A percentile compares a stretch with the other conserved stretches of the same genome.
phyloP scores from a whole-genome alignment of 1,139 yeast genomes.

The Pichia sp. region DNA sequence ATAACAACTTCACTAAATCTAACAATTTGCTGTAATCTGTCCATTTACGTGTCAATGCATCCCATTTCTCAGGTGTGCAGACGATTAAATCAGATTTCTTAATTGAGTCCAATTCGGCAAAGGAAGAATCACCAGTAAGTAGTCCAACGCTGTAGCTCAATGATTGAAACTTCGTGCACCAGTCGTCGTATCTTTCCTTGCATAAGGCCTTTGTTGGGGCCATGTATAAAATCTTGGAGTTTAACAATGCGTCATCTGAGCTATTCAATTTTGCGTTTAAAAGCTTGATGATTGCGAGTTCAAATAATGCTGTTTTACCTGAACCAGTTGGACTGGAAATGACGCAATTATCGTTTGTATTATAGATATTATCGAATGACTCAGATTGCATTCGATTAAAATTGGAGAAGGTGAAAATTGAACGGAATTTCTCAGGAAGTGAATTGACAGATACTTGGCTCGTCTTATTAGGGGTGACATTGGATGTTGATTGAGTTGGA shows the following conservation, averaged over 20 bases:
- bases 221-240: slow-evolving; percentile 43
- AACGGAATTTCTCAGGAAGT: slow-evolving; percentile 18
- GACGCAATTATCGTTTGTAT: slow-evolving; percentile 41
- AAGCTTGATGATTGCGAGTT: slow-evolving; percentile 46
- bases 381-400: slow-evolving; percentile 53
- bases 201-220: slow-evolving; percentile 59
- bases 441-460: not conserved
- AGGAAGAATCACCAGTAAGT: slow-evolving; percentile 49
- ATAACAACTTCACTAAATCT: slow-evolving; percentile 38
- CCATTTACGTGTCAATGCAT: slow-evolving; percentile 50
- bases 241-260: slow-evolving; percentile 18
- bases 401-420: slow-evolving; percentile 36
- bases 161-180: slow-evolving; percentile 40
- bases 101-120: slow-evolving; percentile 40
- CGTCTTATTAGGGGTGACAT: too few relatives aligned
- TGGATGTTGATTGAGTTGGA: not conserved
- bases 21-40: slow-evolving; percentile 40
- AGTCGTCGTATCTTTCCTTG: slow-evolving; percentile 41
- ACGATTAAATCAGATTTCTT: slow-evolving; percentile 45
- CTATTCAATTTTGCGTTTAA: slow-evolving; percentile 24
- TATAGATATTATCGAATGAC: slow-evolving; percentile 39
- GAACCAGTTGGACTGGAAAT: slow-evolving; percentile 58
- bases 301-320: slow-evolving; percentile 55
- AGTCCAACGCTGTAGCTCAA: slow-evolving; percentile 42
- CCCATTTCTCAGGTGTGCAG: slow-evolving; percentile 62